Evolutionary conservation across 1,284 basidiomycete genomes (phyloP).

Genomic region (Ceratobasidium sp.): DNA sequence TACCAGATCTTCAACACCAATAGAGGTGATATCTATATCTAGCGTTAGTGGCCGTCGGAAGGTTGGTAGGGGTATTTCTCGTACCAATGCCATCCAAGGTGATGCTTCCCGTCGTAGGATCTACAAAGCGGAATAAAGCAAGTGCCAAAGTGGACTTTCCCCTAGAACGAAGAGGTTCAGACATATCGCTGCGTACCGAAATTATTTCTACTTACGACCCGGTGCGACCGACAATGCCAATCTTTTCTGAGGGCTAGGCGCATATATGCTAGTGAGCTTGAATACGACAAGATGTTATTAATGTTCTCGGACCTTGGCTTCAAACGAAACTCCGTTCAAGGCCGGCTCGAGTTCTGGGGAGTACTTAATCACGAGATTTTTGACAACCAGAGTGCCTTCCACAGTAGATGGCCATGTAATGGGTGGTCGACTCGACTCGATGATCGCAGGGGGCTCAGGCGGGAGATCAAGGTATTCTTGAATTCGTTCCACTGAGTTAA

Average conservation of each 20-base stretch:
- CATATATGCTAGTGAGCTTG: conserved; percentile 48
- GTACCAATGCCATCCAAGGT: conserved; percentile 84
- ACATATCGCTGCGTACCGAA: conserved; percentile 47
- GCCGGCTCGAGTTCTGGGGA: conserved; percentile 87
- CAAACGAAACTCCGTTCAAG: conserved; percentile 77
- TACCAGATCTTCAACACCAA: conserved; percentile 88
- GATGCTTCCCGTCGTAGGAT: conserved; percentile 84
- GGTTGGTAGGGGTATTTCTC: too few species aligned
- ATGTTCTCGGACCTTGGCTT: conserved; percentile 61
- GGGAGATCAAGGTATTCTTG: conserved; percentile 91
- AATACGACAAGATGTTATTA: too few species aligned
- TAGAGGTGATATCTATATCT: conserved; percentile 78
- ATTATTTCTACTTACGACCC: conserved; percentile 64
- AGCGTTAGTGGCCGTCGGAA: too few species aligned
- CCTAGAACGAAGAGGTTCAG: too few species aligned
- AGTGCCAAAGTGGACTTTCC: conserved; percentile 88
- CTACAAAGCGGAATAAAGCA: conserved; percentile 89
- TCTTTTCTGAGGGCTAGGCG: conserved; percentile 72
- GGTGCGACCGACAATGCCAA: conserved; percentile 82
- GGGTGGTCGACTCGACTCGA: conserved; percentile 76
- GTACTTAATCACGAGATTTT: conserved; percentile 85
- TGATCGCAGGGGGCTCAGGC: conserved; percentile 82
- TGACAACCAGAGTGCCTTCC: conserved; percentile 64
- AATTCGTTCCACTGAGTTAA: conserved; percentile 86
- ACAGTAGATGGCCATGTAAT: conserved; percentile 85